These are phyloP conservation scores for Mucor velutinosus DNA, from an alignment of 371 early-diverging fungal species.

Conservation along the genomic window DNA sequence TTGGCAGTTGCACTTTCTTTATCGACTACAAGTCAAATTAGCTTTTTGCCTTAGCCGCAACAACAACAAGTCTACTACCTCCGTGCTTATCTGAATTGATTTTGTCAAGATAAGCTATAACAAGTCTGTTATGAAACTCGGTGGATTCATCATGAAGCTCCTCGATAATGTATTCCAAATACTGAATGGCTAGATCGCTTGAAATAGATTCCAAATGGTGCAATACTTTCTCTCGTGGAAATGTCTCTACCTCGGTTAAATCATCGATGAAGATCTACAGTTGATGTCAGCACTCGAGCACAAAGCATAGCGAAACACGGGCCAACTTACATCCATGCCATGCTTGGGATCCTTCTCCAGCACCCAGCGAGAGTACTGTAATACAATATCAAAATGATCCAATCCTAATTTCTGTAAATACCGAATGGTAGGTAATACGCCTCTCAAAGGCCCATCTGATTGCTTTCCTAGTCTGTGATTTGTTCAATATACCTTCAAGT, in stretches of 20 bases:
- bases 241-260: conserved; percentile 56
- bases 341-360: conserved; percentile 65
- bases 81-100: conserved; percentile 24
- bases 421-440: conserved; percentile 66
- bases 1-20: conserved; percentile 19
- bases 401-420: conserved; percentile 79
- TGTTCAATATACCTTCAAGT: neutral
- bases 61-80: neutral
- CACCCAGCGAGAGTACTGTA: conserved; percentile 81
- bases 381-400: conserved; percentile 77
- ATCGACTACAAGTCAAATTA: conserved; percentile 13
- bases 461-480: conserved; percentile 49
- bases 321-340: conserved; percentile 73
- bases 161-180: conserved; percentile 79
- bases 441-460: conserved; percentile 58
- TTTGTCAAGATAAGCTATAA: conserved; percentile 69
- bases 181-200: conserved; percentile 66
- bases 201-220: conserved; percentile 65
- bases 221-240: conserved; percentile 57
- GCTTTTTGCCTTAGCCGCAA: neutral
- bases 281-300: neutral
- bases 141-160: conserved; percentile 68
- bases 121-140: conserved; percentile 81
- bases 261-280: conserved; percentile 81
- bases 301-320: neutral